Percentiles rank a stretch among this genome's conserved stretches.
phyloP scores from a whole-genome alignment of 2,329 filamentous ascomycete genomes.

The Calonectria naviculata region DNA sequence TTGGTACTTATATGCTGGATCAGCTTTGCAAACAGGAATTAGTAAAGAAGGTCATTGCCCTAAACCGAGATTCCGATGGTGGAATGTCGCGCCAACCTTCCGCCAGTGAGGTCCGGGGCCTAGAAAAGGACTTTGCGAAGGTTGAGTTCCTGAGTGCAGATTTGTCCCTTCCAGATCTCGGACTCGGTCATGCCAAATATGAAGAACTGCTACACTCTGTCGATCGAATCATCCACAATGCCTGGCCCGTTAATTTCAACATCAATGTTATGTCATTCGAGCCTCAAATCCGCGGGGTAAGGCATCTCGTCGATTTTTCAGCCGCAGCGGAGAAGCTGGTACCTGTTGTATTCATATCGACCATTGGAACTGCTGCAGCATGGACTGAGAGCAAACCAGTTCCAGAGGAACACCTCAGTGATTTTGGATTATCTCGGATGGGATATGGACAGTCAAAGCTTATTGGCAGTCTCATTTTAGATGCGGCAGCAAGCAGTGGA shows the following conservation, averaged over 20 bases:
- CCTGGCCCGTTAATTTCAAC: conserved; percentile 63
- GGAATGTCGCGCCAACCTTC: conserved; percentile 50
- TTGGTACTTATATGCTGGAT: conserved; percentile 78
- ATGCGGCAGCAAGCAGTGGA: conserved; percentile 48
- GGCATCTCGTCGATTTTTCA: conserved; percentile 59
- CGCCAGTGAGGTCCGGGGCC: conserved; percentile 50
- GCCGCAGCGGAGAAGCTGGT: conserved; percentile 42
- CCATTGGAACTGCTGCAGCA: conserved; percentile 49
- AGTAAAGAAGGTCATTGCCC: conserved; percentile 38
- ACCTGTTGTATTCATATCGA: conserved; percentile 57
- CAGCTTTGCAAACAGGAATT: conserved; percentile 39
- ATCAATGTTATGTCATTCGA: conserved; percentile 60
- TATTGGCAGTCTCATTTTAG: conserved; percentile 51
- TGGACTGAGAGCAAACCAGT: conserved; percentile 48
- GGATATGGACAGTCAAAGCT: conserved; percentile 60
- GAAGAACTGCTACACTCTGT: conserved; percentile 13
- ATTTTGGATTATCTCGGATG: conserved; percentile 40
- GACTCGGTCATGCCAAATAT: conserved; percentile 50
- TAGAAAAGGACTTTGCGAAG: conserved; percentile 49
- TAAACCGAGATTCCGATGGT: conserved; percentile 48
- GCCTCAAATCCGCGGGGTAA: conserved; percentile 60
- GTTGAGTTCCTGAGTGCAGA: conserved; percentile 62
- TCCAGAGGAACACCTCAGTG: conserved; percentile 52
- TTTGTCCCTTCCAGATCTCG: conserved; percentile 58
- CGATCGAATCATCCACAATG: conserved; percentile 61